Evolutionary conservation across 371 early-diverging fungal species (phyloP).

Genomic region (Cokeromyces recurvatus): DNA sequence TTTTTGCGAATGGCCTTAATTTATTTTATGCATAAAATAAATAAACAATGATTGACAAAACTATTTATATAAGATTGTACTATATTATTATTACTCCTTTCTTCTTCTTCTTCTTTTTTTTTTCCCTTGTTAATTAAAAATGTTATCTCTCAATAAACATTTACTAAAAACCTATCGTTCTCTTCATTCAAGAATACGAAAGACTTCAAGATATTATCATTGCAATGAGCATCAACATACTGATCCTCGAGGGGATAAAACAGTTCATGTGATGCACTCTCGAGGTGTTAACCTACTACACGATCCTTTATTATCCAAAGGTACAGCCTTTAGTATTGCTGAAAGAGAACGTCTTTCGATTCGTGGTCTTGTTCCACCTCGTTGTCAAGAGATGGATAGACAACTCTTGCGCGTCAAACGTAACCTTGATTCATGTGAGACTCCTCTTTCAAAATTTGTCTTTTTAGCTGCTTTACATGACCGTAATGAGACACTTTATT

Average conservation of each 20-base stretch:
- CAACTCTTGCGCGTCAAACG: conserved; percentile 56
- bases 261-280: conserved; percentile 45
- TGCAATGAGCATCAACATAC: conserved; percentile 1
- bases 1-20: neutral
- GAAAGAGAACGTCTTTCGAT: conserved; percentile 63
- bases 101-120: no score
- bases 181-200: no score
- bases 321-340: conserved; percentile 59
- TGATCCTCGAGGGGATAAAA: conserved; percentile 51
- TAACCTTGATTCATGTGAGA: conserved; percentile 52
- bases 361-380: conserved; percentile 61
- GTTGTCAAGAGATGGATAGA: conserved; percentile 63
- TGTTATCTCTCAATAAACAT: no score
- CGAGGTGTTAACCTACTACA: conserved; percentile 56
- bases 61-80: no score
- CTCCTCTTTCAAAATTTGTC: conserved; percentile 53
- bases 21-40: neutral
- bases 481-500: conserved; percentile 64
- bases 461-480: conserved; percentile 49
- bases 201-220: no score
- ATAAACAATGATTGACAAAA: no score
- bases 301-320: conserved; percentile 52
- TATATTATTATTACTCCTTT: no score
- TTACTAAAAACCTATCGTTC: no score
- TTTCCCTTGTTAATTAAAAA: no score